A percentile compares a stretch with the other conserved stretches of the same genome.
These are phyloP conservation scores for Macrolepiota fuliginosa DNA, from an alignment of 768 basidiomycete species.

Conservation along the genomic window DNA sequence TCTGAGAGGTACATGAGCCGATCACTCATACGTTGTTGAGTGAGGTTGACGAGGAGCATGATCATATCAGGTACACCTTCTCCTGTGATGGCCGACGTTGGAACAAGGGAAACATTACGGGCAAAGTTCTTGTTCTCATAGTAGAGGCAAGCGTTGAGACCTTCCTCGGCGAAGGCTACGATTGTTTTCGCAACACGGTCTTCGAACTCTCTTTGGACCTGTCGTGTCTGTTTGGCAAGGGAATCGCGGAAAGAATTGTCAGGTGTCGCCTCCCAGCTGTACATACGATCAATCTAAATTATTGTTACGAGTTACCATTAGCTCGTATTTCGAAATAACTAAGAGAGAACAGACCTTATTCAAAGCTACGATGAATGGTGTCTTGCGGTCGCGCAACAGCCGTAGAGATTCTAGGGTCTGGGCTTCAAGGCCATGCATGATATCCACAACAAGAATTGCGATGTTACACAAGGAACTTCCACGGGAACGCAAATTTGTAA, in stretches of 20 bases:
- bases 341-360: conserved; percentile 67
- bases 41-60: conserved; percentile 95
- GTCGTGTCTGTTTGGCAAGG: conserved; percentile 71
- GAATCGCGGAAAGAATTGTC: conserved; percentile 93
- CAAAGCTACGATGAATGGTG: conserved; percentile 97
- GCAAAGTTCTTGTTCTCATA: conserved; percentile 97
- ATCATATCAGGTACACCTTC: conserved; percentile 99
- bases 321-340: background rate
- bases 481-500: conserved; percentile 93
- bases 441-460: conserved; percentile 97
- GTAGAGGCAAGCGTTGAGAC: conserved; percentile 91
- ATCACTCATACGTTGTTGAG: conserved; percentile 97
- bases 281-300: conserved; percentile 91
- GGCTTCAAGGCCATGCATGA: conserved; percentile 98
- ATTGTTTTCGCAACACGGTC: conserved; percentile 83
- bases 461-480: conserved; percentile 98
- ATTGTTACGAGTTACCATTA: conserved; percentile 6
- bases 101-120: conserved; percentile 92
- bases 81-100: conserved; percentile 96
- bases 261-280: conserved; percentile 89
- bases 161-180: conserved; percentile 96
- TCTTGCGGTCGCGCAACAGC: conserved; percentile 87
- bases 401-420: conserved; percentile 97
- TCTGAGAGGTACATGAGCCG: conserved; percentile 97
- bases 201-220: conserved; percentile 90